Conservation (phyloP, 2,329 filamentous ascomycete species). For the Pseudocercospora eumusae region DNA sequence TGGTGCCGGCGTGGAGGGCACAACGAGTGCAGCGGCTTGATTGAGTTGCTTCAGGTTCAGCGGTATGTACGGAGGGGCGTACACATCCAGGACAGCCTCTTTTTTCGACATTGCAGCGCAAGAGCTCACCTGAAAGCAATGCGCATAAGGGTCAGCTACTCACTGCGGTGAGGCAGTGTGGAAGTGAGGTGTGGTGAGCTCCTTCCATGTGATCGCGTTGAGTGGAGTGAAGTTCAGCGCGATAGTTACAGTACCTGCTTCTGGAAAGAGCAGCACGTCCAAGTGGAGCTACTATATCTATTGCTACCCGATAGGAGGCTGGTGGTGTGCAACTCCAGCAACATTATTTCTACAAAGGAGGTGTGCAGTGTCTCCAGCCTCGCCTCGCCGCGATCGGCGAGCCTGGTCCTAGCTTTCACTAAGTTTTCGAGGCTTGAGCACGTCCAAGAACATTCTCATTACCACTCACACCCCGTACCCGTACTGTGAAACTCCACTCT, state of each 20-base stretch:
- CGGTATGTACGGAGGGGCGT: constrained; percentile 32
- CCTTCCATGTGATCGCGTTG: background rate
- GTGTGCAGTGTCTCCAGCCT: background rate
- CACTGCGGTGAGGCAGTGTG: too few relatives aligned
- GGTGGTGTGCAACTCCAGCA: background rate
- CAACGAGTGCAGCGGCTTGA: constrained; percentile 15
- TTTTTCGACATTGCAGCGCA: background rate
- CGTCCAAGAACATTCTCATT: constrained; percentile 1
- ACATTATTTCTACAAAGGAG: background rate
- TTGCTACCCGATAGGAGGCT: background rate
- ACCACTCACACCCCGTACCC: constrained; percentile 6
- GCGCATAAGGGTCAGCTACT: too few relatives aligned
- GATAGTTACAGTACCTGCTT: constrained; percentile 1
- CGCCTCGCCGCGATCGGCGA: background rate
- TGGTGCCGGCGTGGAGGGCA: constrained; percentile 17
- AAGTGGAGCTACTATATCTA: background rate
- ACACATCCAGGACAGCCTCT: constrained; percentile 25
- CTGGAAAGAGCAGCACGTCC: background rate
- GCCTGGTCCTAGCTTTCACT: background rate
- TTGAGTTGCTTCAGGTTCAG: constrained; percentile 23
- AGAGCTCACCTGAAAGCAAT: background rate
- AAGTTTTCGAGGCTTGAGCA: background rate
- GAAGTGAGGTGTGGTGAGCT: background rate
- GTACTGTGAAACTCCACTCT: constrained; percentile 9
- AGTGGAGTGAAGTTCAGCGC: background rate